Conservation (phyloP, 148 eudicot genomes). For the Fallopia convolvulus region DNA sequence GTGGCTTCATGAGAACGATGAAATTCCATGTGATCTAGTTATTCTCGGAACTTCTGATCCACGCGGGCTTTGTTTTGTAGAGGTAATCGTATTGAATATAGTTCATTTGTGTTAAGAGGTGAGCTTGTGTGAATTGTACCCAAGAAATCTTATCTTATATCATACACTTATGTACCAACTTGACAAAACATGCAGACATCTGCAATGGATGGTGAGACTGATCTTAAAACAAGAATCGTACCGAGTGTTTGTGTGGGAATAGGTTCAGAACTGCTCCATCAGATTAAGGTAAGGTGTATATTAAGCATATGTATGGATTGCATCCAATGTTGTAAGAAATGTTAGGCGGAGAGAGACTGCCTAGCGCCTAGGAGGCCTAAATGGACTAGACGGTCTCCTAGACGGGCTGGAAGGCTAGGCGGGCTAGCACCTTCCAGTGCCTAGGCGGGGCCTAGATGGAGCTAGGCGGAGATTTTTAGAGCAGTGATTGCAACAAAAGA, state of each 20-base stretch:
- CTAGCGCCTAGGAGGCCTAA: too few species aligned
- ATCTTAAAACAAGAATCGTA: slow-evolving; percentile 79
- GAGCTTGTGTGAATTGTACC: not conserved
- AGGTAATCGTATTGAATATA: slow-evolving; percentile 38
- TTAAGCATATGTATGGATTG: too few species aligned
- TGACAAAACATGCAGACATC: slow-evolving; percentile 50
- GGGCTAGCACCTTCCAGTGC: too few species aligned
- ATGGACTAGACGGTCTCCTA: too few species aligned
- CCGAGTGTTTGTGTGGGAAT: slow-evolving; percentile 92
- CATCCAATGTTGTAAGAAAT: too few species aligned
- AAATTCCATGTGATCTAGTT: slow-evolving; percentile 94
- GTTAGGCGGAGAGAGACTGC: too few species aligned
- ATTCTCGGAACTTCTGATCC: slow-evolving; percentile 84
- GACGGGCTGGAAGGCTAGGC: too few species aligned
- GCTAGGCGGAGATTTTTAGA: too few species aligned
- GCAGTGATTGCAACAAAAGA: too few species aligned
- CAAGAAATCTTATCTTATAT: not conserved
- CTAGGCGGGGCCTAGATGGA: too few species aligned
- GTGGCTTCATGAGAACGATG: slow-evolving; percentile 96
- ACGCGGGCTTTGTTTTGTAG: slow-evolving; percentile 75
- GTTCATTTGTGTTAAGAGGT: not conserved
- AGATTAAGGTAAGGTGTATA: slow-evolving; percentile 58
- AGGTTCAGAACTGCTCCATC: slow-evolving; percentile 72
- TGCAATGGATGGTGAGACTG: slow-evolving; percentile 97
- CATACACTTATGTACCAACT: not conserved